phyloP scores from a whole-genome alignment of 2,329 filamentous ascomycete genomes.

The Herpotrichia juniperi region DNA sequence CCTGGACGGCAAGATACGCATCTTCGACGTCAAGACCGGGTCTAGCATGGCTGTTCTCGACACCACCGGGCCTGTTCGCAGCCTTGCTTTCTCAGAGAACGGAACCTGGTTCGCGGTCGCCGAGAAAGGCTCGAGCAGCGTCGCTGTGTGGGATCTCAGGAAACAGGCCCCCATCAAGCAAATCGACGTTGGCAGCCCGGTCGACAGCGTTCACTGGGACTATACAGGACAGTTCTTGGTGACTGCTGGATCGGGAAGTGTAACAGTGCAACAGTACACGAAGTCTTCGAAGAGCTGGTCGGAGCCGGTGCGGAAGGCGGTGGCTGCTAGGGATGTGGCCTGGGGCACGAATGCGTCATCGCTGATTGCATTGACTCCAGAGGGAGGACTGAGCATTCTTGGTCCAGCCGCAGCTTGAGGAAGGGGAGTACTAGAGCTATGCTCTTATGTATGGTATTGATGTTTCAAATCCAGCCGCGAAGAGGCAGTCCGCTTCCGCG shows the following conservation, averaged over 20 bases:
- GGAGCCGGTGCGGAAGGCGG: conserved; percentile 78
- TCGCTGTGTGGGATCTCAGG: conserved; percentile 90
- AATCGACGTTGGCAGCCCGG: conserved; percentile 81
- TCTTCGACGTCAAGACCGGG: conserved; percentile 86
- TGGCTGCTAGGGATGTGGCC: conserved; percentile 72
- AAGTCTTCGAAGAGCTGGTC: conserved; percentile 90
- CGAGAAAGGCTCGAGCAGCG: conserved; percentile 75
- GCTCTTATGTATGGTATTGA: neutral
- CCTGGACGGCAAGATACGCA: conserved; percentile 78
- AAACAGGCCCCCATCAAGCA: conserved; percentile 83
- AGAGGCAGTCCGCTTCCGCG: conserved; percentile 9
- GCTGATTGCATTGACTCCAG: conserved; percentile 74
- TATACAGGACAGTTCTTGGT: conserved; percentile 94
- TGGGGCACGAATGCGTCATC: conserved; percentile 81
- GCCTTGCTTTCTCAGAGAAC: conserved; percentile 90
- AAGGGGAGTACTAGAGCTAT: neutral
- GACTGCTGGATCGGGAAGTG: conserved; percentile 76
- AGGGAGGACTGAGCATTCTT: conserved; percentile 78
- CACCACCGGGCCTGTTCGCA: conserved; percentile 69
- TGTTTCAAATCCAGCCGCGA: neutral
- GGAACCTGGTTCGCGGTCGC: conserved; percentile 93
- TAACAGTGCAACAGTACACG: conserved; percentile 87
- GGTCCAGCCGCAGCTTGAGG: conserved; percentile 40
- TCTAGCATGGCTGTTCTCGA: conserved; percentile 77
- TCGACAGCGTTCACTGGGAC: conserved; percentile 84